Evolutionary conservation across 1,284 basidiomycete genomes (phyloP).

Genomic region (Nidula niveotomentosa): DNA sequence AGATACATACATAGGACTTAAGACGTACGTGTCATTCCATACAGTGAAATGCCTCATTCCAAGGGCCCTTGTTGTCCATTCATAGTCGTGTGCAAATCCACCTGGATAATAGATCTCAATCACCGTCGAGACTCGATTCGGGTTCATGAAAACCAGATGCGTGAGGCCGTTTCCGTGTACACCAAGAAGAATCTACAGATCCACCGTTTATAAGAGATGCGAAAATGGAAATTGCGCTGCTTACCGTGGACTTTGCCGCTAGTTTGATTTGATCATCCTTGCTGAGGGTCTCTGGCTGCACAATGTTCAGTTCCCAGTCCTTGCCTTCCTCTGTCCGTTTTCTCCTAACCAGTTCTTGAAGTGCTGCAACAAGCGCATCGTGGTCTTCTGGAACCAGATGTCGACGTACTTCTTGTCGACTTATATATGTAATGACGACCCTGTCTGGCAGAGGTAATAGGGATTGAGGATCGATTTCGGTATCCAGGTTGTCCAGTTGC

Average conservation of each 20-base stretch:
- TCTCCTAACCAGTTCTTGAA: constrained; percentile 52
- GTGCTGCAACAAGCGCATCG: constrained; percentile 49
- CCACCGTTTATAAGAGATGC: neutral
- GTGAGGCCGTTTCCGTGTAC: constrained; percentile 84
- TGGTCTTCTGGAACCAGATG: constrained; percentile 64
- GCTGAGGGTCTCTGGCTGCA: constrained; percentile 61
- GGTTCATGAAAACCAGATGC: constrained; percentile 77
- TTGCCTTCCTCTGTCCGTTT: constrained; percentile 31
- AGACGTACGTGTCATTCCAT: constrained; percentile 72
- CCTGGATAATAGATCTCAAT: constrained; percentile 81
- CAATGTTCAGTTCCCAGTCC: constrained; percentile 52
- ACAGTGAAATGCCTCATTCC: constrained; percentile 77
- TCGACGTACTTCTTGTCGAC: constrained; percentile 57
- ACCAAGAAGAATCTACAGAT: constrained; percentile 65
- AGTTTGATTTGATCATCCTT: constrained; percentile 71
- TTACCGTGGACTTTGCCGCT: constrained; percentile 61
- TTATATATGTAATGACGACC: constrained; percentile 76
- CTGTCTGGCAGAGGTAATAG: constrained; percentile 37
- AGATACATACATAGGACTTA: neutral
- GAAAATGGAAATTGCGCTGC: constrained; percentile 15
- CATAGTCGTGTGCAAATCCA: constrained; percentile 83
- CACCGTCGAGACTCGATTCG: constrained; percentile 62
- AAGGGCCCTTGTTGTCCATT: constrained; percentile 70
- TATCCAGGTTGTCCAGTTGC: neutral
- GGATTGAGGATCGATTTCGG: constrained; percentile 4